Evolutionary conservation across 371 early-diverging fungal species (phyloP).

Genomic region (Syncephalastrum racemosum): DNA sequence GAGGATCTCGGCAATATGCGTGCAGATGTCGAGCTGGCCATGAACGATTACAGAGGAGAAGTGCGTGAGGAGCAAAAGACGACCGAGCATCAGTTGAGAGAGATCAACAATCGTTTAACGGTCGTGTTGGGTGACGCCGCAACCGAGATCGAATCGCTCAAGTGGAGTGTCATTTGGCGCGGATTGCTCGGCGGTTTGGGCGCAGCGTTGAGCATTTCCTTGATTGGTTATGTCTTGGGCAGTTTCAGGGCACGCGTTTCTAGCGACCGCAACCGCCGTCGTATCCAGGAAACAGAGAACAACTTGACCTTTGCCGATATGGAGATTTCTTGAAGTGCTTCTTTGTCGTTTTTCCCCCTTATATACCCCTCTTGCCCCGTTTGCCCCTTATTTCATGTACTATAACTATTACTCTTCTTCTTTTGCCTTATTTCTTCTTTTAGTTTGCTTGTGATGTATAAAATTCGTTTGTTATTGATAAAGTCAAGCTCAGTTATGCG

Average conservation of each 20-base stretch:
- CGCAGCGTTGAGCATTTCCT: slow-evolving; percentile 15
- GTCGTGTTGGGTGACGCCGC: slow-evolving; percentile 71
- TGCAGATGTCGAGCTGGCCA: slow-evolving; percentile 76
- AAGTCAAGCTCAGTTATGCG: slow-evolving; percentile 3
- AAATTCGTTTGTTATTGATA: neutral
- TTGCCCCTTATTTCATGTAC: neutral
- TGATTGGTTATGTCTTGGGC: slow-evolving; percentile 16
- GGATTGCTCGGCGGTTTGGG: slow-evolving; percentile 34
- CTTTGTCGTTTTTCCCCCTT: neutral
- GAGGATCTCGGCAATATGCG: slow-evolving; percentile 72
- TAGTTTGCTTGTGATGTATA: slow-evolving; percentile 5
- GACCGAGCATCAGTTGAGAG: slow-evolving; percentile 70
- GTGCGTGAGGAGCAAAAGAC: slow-evolving; percentile 68
- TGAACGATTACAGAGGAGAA: slow-evolving; percentile 81
- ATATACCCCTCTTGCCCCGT: neutral
- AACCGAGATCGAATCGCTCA: slow-evolving; percentile 79
- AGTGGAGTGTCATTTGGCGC: slow-evolving; percentile 63
- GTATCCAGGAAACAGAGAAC: slow-evolving; percentile 2
- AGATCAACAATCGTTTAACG: slow-evolving; percentile 75
- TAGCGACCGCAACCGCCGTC: neutral
- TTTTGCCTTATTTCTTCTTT: neutral
- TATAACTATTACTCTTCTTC: neutral
- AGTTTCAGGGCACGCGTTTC: slow-evolving; percentile 5
- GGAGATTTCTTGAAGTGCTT: slow-evolving; percentile 8
- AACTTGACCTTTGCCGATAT: slow-evolving; percentile 17